Conservation (phyloP, 495 filamentous ascomycete species). For the Gamarada debralockiae region DNA sequence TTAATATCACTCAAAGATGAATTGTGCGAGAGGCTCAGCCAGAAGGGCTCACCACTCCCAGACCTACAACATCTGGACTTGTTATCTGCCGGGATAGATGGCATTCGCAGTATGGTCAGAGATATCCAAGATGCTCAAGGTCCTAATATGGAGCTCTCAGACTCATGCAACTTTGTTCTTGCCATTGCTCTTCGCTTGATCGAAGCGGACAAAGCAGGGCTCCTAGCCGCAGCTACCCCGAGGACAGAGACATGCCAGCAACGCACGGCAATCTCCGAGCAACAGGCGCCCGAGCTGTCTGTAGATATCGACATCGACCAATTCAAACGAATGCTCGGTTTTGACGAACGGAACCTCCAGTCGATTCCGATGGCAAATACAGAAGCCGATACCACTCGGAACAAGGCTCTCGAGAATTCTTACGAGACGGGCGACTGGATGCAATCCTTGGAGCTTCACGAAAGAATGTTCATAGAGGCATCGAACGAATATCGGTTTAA, state of each 20-base stretch:
- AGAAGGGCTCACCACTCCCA: no score
- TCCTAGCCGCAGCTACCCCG: neutral
- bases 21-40: no score
- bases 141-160: neutral
- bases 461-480: no score
- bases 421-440: neutral
- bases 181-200: neutral
- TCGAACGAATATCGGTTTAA: no score
- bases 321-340: slow-evolving; percentile 1
- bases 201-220: neutral
- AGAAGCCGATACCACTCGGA: neutral
- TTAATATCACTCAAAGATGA: no score
- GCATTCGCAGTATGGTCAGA: no score
- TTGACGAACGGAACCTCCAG: slow-evolving; percentile 1
- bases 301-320: neutral
- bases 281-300: neutral
- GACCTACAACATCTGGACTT: no score
- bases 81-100: no score
- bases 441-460: neutral
- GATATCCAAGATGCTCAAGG: no score
- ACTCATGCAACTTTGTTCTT: neutral
- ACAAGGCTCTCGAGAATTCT: neutral
- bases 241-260: neutral
- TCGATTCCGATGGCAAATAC: slow-evolving; percentile 1
- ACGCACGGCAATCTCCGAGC: neutral